phyloP scores from a whole-genome alignment of 305 asterid genomes.

The Fraxinus greggii region DNA sequence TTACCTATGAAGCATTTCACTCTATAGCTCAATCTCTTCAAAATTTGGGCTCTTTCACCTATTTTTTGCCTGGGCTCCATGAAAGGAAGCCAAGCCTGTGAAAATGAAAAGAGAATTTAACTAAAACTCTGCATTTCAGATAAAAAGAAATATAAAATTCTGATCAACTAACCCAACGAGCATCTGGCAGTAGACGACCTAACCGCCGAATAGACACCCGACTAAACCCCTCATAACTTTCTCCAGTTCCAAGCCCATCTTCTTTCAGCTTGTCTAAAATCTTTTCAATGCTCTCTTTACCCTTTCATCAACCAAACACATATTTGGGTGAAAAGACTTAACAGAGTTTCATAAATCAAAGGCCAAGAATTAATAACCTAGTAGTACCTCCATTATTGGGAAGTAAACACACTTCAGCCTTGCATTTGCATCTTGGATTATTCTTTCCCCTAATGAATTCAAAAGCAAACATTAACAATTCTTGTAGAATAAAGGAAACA shows the following conservation, averaged over 20 bases:
- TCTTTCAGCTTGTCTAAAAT: constrained; percentile 44
- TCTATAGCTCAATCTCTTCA: constrained; percentile 57
- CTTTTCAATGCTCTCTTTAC: constrained; percentile 53
- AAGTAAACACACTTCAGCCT: constrained; percentile 71
- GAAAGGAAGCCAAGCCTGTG: constrained; percentile 75
- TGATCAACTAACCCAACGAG: constrained; percentile 65
- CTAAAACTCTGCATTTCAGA: background rate
- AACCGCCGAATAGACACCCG: constrained; percentile 69
- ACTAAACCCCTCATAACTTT: constrained; percentile 55
- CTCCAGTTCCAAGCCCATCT: constrained; percentile 45
- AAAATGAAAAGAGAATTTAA: constrained; percentile 21
- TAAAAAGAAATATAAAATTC: constrained; percentile 20
- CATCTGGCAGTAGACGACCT: constrained; percentile 88
- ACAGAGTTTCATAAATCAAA: background rate
- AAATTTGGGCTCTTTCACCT: constrained; percentile 42
- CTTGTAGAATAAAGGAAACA: constrained; percentile 13
- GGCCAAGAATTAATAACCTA: constrained; percentile 16
- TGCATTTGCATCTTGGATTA: constrained; percentile 59
- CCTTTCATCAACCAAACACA: constrained; percentile 46
- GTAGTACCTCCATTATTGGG: constrained; percentile 53
- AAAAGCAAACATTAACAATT: constrained; percentile 15
- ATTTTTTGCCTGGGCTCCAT: constrained; percentile 62
- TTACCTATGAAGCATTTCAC: constrained; percentile 83
- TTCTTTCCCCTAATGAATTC: constrained; percentile 39
- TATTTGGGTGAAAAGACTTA: constrained; percentile 9